Base-by-base conservation (phyloP, 2,329 filamentous ascomycete species). In the Diaporthe velutina region DNA sequence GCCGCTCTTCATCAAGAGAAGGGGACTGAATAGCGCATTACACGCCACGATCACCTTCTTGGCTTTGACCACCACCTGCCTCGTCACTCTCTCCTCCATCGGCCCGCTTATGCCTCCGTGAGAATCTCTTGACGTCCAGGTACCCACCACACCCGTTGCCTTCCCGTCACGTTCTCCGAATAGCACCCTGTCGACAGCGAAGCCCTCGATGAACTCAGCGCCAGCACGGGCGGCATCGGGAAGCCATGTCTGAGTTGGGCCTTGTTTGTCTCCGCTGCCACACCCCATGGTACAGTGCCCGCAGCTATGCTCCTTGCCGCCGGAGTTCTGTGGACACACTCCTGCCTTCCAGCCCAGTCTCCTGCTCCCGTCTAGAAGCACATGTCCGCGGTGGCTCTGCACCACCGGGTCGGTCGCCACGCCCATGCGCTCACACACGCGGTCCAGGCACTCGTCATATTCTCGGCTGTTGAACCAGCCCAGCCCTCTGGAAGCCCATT, bases 141-240 rank as follows among this genome's bases (percentile, higher is more conserved):
- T 86, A 2, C 95, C 96, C 74, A 90, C 85, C 1, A 98, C 88
- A 0, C 96, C 96, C 0, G 88, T 89, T 0, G 94, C 94, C 5
- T 87, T 88, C 77, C 82, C 81, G 15, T 80, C 82, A 5, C 80
- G 80, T 19, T 88, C 85, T 30, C 92, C 90, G 81, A 98, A 98
- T 0, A 94, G 77, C 22, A 98, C 86, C 75, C 89, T 89, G 17
- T 94, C 90, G 0, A 92, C 94, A 28, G 91, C 84, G 79, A 97
- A 95, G 0, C 95, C 95, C 85, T 98, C 95, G 74, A 97, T 90
- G 81, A 98, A 98, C 77, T 89, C 87, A 0, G 95, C 94, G 0
- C 95, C 95, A 0, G 93, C 91, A 70, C 88, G 88, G 1, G 92
- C 93, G 3, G 96, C 95, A 78, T 95, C 94, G 0, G 94, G 94